Percentiles rank a stretch among this genome's conserved stretches.
Conservation (phyloP, 2,329 filamentous ascomycete genomes). For the Hymenoscyphus occultus region DNA sequence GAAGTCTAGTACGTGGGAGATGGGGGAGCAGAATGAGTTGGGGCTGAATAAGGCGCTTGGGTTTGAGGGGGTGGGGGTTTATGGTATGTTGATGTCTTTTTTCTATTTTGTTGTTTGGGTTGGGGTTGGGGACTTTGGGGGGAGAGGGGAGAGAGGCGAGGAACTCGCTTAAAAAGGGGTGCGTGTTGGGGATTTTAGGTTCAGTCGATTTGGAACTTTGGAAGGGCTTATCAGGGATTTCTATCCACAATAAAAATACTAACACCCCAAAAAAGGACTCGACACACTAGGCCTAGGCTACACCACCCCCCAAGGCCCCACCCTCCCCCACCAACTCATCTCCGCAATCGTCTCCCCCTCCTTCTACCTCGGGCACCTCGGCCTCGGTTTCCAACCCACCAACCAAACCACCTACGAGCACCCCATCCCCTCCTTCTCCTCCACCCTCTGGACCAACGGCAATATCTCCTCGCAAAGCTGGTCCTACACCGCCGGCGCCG, state of each 20-base stretch:
- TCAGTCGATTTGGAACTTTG: too few relatives aligned
- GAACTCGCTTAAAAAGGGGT: neutral
- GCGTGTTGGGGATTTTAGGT: too few relatives aligned
- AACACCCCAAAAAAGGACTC: constrained; percentile 16
- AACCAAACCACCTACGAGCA: constrained; percentile 33
- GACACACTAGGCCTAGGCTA: constrained; percentile 30
- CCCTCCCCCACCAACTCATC: constrained; percentile 25
- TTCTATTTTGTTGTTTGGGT: neutral
- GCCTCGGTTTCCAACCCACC: constrained; percentile 41
- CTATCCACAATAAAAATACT: too few relatives aligned
- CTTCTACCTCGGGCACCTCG: constrained; percentile 38
- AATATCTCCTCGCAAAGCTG: neutral
- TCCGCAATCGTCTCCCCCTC: constrained; percentile 22
- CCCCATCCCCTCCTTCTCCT: constrained; percentile 35
- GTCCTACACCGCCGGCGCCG: neutral
- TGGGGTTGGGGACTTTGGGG: neutral
- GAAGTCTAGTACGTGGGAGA: constrained; percentile 38
- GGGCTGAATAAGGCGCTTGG: constrained; percentile 41
- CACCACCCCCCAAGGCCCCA: constrained; percentile 20
- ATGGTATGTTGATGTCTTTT: constrained; percentile 18
- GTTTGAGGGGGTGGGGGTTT: constrained; percentile 34
- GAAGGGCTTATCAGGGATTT: too few relatives aligned
- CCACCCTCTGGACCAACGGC: constrained; percentile 38
- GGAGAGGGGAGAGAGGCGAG: neutral
- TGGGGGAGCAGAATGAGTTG: constrained; percentile 37